Evolutionary conservation across 495 filamentous ascomycete genomes (phyloP).

Genomic region (Penicillium argentinense): DNA sequence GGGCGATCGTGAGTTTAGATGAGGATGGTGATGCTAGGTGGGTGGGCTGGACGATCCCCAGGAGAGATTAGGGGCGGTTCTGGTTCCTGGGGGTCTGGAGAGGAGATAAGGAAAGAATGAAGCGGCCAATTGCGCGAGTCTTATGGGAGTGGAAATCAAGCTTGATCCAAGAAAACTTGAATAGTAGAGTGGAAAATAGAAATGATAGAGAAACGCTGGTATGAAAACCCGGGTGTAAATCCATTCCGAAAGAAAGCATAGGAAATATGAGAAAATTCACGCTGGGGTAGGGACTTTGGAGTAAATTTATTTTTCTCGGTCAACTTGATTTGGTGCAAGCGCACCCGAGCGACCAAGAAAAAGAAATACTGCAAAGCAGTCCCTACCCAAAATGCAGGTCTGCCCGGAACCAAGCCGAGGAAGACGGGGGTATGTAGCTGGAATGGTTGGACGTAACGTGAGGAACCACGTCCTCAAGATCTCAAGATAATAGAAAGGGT

Average conservation of each 20-base stretch:
- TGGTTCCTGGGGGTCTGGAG: no score
- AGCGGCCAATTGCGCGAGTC: neutral
- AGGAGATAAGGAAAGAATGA: neutral
- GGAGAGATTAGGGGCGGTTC: neutral
- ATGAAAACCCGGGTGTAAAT: constrained; percentile 2
- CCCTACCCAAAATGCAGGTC: constrained; percentile 14
- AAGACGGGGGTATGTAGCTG: constrained; percentile 21
- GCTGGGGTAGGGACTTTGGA: neutral
- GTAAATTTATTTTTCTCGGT: neutral
- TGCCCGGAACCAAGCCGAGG: constrained; percentile 7
- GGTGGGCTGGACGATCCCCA: neutral
- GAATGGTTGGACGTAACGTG: constrained; percentile 9
- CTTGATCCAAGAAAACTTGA: neutral
- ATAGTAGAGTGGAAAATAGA: neutral
- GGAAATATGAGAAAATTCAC: constrained; percentile 2
- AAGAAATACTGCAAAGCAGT: neutral
- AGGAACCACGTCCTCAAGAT: neutral
- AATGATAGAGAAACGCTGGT: constrained; percentile 1
- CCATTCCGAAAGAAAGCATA: constrained; percentile 1
- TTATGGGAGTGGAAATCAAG: neutral
- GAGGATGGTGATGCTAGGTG: neutral
- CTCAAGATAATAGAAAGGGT: neutral
- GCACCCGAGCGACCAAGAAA: neutral
- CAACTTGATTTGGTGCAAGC: no score
- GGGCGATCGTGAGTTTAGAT: neutral